A percentile compares a stretch with the other conserved stretches of the same genome.
These are phyloP conservation scores for Herpetospermum pedunculosum DNA, from an alignment of 306 rosid genomes.

Conservation along the genomic window DNA sequence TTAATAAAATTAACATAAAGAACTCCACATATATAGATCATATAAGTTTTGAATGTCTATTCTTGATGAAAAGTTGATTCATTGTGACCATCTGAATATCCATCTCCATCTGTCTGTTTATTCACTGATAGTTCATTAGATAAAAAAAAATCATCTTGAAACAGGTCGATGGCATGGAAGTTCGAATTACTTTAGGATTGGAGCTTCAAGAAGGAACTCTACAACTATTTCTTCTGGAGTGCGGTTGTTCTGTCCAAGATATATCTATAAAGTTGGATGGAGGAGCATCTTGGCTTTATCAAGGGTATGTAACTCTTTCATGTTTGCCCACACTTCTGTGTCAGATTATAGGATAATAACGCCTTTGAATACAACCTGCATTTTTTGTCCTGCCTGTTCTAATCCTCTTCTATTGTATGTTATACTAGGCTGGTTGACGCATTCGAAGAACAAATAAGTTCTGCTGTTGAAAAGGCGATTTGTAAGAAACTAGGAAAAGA, in stretches of 20 bases:
- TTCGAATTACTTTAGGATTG: slow-evolving; percentile 61
- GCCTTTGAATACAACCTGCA: neutral
- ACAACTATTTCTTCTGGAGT: slow-evolving; percentile 47
- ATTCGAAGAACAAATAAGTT: slow-evolving; percentile 63
- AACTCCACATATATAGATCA: neutral
- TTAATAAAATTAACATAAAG: neutral
- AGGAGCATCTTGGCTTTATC: slow-evolving; percentile 97
- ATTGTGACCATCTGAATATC: neutral
- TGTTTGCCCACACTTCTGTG: neutral
- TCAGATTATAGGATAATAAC: neutral
- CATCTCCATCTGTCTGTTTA: slow-evolving; percentile 1
- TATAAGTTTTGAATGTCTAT: neutral
- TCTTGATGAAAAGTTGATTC: neutral
- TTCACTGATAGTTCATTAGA: slow-evolving; percentile 22
- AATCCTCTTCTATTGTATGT: neutral
- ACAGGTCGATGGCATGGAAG: slow-evolving; percentile 82
- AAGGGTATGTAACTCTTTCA: slow-evolving; percentile 48
- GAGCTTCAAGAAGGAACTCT: slow-evolving; percentile 63
- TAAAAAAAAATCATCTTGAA: slow-evolving; percentile 24
- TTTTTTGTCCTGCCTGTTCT: neutral
- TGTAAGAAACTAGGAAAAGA: slow-evolving; percentile 56
- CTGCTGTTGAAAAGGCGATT: slow-evolving; percentile 57
- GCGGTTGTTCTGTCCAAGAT: slow-evolving; percentile 51
- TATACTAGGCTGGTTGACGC: slow-evolving; percentile 66
- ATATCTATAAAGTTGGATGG: slow-evolving; percentile 76